phyloP scores from a whole-genome alignment of 2,329 filamentous ascomycete genomes.

The Ampelomyces quisqualis region DNA sequence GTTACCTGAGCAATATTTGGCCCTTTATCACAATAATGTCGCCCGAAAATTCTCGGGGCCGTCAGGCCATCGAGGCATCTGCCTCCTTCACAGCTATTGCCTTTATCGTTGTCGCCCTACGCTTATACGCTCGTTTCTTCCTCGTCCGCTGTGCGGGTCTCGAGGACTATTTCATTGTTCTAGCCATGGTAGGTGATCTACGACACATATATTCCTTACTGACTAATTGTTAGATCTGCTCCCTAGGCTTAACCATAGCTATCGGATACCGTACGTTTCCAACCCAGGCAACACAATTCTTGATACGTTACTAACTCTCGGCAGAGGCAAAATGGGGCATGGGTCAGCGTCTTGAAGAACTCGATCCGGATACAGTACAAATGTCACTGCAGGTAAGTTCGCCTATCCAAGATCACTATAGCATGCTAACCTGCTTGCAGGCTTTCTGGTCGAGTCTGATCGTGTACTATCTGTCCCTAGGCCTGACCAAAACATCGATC shows the following conservation, averaged over 20 bases:
- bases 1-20: background rate
- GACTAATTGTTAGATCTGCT: constrained; percentile 22
- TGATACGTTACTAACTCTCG: constrained; percentile 9
- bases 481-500: constrained; percentile 37
- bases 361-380: constrained; percentile 15
- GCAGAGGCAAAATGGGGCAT: constrained; percentile 36
- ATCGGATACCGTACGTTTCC: constrained; percentile 31
- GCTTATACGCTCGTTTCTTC: constrained; percentile 35
- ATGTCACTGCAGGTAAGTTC: constrained; percentile 28
- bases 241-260: constrained; percentile 29
- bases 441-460: constrained; percentile 38
- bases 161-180: constrained; percentile 32
- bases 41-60: constrained; percentile 25
- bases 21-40: background rate
- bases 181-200: constrained; percentile 29
- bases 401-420: background rate
- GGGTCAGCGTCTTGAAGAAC: constrained; percentile 24
- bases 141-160: constrained; percentile 30
- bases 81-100: constrained; percentile 33
- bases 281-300: background rate
- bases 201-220: background rate
- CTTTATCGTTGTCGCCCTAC: constrained; percentile 21
- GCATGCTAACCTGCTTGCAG: constrained; percentile 17
- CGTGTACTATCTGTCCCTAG: constrained; percentile 37
- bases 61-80: constrained; percentile 24